A percentile compares a stretch with the other conserved stretches of the same genome.
phyloP scores from a whole-genome alignment of 2,329 filamentous ascomycete species.

The Diaporthe sp. region DNA sequence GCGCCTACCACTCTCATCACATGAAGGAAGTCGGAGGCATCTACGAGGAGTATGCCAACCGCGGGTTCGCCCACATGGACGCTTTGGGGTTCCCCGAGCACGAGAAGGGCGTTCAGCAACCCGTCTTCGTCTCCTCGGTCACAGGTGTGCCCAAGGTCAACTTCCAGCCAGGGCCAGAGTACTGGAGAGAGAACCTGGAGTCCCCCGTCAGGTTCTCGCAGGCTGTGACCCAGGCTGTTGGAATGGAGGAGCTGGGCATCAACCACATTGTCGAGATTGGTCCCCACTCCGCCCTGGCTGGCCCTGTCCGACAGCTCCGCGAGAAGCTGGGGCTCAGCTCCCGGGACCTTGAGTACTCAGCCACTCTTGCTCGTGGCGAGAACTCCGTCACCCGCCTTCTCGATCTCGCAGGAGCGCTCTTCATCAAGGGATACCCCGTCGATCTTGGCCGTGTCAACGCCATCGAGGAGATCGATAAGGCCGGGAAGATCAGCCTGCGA shows the following conservation, averaged over 20 bases:
- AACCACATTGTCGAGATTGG: constrained; percentile 46
- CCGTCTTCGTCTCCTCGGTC: constrained; percentile 35
- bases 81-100: not conserved
- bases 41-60: constrained; percentile 32
- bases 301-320: constrained; percentile 48
- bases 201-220: constrained; percentile 14
- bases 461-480: constrained; percentile 40
- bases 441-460: constrained; percentile 43
- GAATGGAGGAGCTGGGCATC: not conserved
- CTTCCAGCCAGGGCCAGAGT: constrained; percentile 19
- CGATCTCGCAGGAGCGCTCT: not conserved
- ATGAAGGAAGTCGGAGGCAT: constrained; percentile 44
- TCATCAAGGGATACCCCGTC: not conserved
- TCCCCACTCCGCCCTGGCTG: constrained; percentile 48
- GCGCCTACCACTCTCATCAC: constrained; percentile 50
- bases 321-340: constrained; percentile 35
- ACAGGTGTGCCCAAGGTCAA: constrained; percentile 28
- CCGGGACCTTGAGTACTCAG: not conserved
- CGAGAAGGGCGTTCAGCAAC: not conserved
- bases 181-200: constrained; percentile 34
- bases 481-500: not conserved
- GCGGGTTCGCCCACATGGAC: constrained; percentile 47
- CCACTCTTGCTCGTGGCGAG: not conserved
- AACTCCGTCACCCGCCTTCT: not conserved
- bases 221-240: not conserved